Conservation (phyloP, 441 rosid species). For the Viola pubescens region DNA sequence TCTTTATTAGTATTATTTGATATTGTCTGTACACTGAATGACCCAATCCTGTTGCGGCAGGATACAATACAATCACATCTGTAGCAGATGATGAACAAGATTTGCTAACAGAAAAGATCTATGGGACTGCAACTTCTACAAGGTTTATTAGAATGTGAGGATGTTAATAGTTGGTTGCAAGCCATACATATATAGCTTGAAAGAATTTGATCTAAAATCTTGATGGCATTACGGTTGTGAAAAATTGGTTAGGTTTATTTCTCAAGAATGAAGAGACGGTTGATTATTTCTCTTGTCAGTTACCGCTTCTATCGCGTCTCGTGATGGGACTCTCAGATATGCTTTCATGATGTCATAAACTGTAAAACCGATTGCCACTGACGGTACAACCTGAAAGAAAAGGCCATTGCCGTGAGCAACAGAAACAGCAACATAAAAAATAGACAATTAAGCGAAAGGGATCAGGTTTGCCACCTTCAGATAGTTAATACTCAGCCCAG, state of each 20-base stretch:
- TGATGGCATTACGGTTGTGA: conserved; percentile 2
- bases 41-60: too few relatives aligned
- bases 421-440: background rate
- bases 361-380: conserved; percentile 89
- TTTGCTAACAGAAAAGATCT: background rate
- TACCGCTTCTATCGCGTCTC: conserved; percentile 52
- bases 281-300: conserved; percentile 42
- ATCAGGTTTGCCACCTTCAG: conserved; percentile 44
- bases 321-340: conserved; percentile 67
- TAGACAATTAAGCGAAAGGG: background rate
- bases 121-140: background rate
- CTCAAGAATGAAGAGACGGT: conserved; percentile 39
- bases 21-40: too few relatives aligned
- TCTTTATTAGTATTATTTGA: too few relatives aligned
- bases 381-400: conserved; percentile 67
- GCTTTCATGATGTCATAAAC: conserved; percentile 81
- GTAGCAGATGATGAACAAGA: too few relatives aligned
- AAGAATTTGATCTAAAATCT: conserved; percentile 30
- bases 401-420: background rate
- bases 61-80: too few relatives aligned
- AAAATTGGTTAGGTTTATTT: conserved; percentile 3
- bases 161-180: background rate
- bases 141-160: background rate
- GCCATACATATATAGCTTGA: conserved; percentile 7
- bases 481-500: conserved; percentile 86